Evolutionary conservation across 257 asterid species (phyloP).

Genomic region (Solanum chiquidenum): DNA sequence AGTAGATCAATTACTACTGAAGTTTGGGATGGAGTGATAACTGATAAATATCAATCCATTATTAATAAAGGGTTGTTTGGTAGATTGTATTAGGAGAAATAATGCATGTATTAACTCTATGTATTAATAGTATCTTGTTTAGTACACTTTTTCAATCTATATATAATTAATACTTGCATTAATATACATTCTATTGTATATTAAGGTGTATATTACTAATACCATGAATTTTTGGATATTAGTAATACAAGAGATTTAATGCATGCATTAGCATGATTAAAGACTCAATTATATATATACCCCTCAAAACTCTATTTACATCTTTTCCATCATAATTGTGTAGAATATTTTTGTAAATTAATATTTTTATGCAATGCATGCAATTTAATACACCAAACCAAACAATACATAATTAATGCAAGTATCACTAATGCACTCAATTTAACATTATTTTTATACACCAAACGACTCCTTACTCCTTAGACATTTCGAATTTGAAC

Average conservation of each 20-base stretch:
- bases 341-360: too few species aligned
- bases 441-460: too few species aligned
- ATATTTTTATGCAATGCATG: too few species aligned
- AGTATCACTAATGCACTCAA: too few species aligned
- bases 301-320: too few species aligned
- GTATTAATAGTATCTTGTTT: neutral
- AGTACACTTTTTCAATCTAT: neutral
- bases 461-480: too few species aligned
- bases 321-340: too few species aligned
- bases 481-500: neutral
- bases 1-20: neutral
- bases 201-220: neutral
- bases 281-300: too few species aligned
- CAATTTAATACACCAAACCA: too few species aligned
- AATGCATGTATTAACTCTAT: neutral
- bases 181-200: neutral
- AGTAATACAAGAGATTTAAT: neutral
- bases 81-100: neutral
- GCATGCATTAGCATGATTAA: too few species aligned
- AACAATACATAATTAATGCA: too few species aligned
- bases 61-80: neutral
- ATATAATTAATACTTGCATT: neutral
- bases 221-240: neutral
- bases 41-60: neutral
- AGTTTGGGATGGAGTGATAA: neutral